phyloP scores from a whole-genome alignment of 257 asterid genomes.

The Scutellaria galericulata region DNA sequence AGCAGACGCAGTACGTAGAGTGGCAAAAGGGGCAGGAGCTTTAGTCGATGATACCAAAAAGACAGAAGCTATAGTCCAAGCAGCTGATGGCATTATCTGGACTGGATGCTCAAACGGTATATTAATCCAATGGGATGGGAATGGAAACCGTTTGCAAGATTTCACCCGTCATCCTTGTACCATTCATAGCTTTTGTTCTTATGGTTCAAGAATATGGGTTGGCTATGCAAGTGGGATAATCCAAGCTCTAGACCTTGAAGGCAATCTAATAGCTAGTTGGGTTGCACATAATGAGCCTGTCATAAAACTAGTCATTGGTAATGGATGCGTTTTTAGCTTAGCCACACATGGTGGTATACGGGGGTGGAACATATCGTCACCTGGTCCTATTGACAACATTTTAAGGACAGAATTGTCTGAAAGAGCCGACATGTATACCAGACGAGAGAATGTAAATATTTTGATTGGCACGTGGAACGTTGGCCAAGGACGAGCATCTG shows the following conservation, averaged over 20 bases:
- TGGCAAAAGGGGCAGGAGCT: constrained; percentile 84
- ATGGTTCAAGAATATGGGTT: constrained; percentile 78
- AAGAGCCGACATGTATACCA: constrained; percentile 56
- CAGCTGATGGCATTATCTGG: constrained; percentile 87
- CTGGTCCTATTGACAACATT: constrained; percentile 72
- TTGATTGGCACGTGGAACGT: constrained; percentile 95
- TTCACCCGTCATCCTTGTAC: constrained; percentile 64
- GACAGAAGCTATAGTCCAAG: constrained; percentile 68
- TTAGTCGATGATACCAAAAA: constrained; percentile 71
- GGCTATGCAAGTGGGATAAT: constrained; percentile 79
- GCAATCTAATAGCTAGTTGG: constrained; percentile 74
- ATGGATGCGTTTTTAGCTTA: constrained; percentile 66
- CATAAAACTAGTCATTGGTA: constrained; percentile 57
- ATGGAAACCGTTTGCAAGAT: constrained; percentile 79
- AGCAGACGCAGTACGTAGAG: constrained; percentile 93
- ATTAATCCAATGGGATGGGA: constrained; percentile 91
- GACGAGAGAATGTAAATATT: constrained; percentile 56
- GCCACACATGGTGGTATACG: constrained; percentile 97
- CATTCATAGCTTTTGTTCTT: constrained; percentile 61
- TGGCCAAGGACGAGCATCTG: constrained; percentile 87
- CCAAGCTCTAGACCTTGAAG: constrained; percentile 78
- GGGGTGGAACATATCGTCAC: constrained; percentile 88
- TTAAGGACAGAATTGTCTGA: constrained; percentile 58
- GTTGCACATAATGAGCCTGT: constrained; percentile 84
- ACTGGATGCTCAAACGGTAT: constrained; percentile 82